Evolutionary conservation across 1,139 yeast genomes (phyloP).

Genomic region (Zhuliangozyma parablackwelliae): DNA sequence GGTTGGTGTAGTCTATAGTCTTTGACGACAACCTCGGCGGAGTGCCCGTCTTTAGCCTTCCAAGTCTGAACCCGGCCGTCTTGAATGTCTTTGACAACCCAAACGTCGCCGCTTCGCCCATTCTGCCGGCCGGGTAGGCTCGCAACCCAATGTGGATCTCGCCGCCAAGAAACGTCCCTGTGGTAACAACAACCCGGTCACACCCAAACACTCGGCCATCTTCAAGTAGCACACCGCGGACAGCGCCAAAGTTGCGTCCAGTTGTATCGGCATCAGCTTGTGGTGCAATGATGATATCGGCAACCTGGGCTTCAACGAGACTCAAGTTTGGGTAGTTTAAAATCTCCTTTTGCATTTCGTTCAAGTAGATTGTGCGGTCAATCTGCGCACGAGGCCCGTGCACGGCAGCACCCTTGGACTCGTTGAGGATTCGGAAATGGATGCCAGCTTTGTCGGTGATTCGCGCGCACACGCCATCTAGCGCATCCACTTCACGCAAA

Average conservation of each 20-base stretch:
- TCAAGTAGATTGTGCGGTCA: constrained; percentile 73
- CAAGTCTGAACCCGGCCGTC: constrained; percentile 76
- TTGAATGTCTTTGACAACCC: constrained; percentile 79
- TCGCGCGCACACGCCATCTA: constrained; percentile 85
- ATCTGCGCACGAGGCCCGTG: constrained; percentile 99
- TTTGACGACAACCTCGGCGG: constrained; percentile 81
- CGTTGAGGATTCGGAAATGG: constrained; percentile 81
- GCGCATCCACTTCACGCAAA: constrained; percentile 88
- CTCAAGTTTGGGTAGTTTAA: constrained; percentile 54
- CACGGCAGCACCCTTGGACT: constrained; percentile 92
- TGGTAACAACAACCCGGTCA: constrained; percentile 76
- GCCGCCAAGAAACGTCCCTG: constrained; percentile 93
- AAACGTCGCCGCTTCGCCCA: constrained; percentile 88
- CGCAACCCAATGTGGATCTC: constrained; percentile 89
- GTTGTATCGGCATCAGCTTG: constrained; percentile 18
- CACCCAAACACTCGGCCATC: constrained; percentile 62
- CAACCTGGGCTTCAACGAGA: constrained; percentile 72
- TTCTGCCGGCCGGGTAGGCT: constrained; percentile 83
- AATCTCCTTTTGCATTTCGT: constrained; percentile 74
- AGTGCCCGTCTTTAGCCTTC: constrained; percentile 93
- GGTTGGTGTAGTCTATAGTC: constrained; percentile 60
- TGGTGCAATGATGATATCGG: constrained; percentile 72
- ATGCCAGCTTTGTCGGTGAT: constrained; percentile 91
- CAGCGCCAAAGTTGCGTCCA: constrained; percentile 38
- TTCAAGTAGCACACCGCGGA: constrained; percentile 69